Base-by-base conservation (phyloP, 352 stramenopile genomes). In the Thraustotheca clavata region DNA sequence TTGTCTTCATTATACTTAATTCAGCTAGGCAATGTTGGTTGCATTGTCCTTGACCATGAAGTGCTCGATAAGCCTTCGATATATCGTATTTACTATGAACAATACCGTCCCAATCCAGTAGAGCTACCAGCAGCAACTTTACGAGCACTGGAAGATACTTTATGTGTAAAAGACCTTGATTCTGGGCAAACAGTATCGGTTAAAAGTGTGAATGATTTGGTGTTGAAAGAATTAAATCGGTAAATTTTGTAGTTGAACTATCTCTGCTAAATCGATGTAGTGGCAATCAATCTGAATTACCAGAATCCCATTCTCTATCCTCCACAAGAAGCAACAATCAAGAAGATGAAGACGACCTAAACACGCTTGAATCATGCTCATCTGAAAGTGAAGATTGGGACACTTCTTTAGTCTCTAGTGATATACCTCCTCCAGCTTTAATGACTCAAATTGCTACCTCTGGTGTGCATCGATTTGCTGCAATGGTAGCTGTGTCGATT, bases 31-130 rank as follows among this genome's bases (percentile, higher is more conserved):
- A 69, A 85, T 35, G 76, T 92, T 38, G 85, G 85, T 1, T 83
- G 80, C 18, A 91, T 94, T 66, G 92, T 80, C 0, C 71, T 94
- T 18, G 85, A 94, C 57, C 73, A 79, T 4, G 85, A 94, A 70
- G 89, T 83, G 3, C 75, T 94, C 7, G 77, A 91, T 38, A 76
- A 72, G 12, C 80, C 83, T 9, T 92, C 83, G 24, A 60, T 91
- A 24, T 94, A 91, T 74, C 81, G 82, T 57, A 83, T 94, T 40
- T 87, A 91, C 48, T 92, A 92, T 62, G 85, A 94, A 35, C 91
- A 92, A 66, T 92, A 94, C 43, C 79, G 91, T 69, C 81, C 83
- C 1, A 88, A 74, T 35, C 82, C 79, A 0, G 71, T 89, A 38
- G 71, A 81, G 22, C 54, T 89, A 20, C 76, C 80, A 8, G 35